Conservation (phyloP, 2,329 filamentous ascomycete genomes). For the Helotiales sp. region DNA sequence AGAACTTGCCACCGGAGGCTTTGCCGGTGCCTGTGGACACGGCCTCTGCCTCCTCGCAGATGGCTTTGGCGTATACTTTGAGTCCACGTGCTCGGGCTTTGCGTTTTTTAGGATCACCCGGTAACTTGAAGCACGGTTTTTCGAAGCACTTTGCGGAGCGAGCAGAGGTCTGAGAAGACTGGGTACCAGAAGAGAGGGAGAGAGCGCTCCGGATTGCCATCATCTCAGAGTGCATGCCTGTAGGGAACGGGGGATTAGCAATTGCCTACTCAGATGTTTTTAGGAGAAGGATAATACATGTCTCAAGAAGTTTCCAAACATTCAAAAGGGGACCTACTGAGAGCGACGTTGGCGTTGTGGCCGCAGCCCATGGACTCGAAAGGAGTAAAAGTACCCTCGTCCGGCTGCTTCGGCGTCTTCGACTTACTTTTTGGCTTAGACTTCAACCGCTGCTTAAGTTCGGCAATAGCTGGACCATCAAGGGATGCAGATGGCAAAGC, state of each 20-base stretch:
- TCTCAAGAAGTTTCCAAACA: no score
- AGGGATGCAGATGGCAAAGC: conserved; percentile 42
- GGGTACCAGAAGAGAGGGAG: conserved; percentile 48
- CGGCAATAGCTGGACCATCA: conserved; percentile 42
- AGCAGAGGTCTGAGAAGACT: conserved; percentile 45
- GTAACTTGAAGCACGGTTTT: conserved; percentile 57
- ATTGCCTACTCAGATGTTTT: no score
- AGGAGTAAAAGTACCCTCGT: conserved; percentile 28
- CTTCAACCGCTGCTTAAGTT: conserved; percentile 42
- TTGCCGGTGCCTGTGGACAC: conserved; percentile 41
- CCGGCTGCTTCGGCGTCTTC: conserved; percentile 34
- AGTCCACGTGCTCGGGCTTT: conserved; percentile 50
- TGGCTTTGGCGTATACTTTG: conserved; percentile 51
- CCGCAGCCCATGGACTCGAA: conserved; percentile 49
- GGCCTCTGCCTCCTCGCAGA: conserved; percentile 45
- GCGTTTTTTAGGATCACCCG: conserved; percentile 54
- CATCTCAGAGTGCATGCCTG: conserved; percentile 62
- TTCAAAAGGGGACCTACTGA: no score
- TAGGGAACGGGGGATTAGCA: no score
- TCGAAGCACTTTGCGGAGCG: conserved; percentile 49
- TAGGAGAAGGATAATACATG: no score
- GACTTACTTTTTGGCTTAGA: conserved; percentile 46
- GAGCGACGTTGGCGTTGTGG: conserved; percentile 48
- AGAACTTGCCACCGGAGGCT: conserved; percentile 46
- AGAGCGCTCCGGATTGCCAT: conserved; percentile 59